Evolutionary conservation across 805 yeast species (phyloP).

Genomic region (Komagataella ulmi): DNA sequence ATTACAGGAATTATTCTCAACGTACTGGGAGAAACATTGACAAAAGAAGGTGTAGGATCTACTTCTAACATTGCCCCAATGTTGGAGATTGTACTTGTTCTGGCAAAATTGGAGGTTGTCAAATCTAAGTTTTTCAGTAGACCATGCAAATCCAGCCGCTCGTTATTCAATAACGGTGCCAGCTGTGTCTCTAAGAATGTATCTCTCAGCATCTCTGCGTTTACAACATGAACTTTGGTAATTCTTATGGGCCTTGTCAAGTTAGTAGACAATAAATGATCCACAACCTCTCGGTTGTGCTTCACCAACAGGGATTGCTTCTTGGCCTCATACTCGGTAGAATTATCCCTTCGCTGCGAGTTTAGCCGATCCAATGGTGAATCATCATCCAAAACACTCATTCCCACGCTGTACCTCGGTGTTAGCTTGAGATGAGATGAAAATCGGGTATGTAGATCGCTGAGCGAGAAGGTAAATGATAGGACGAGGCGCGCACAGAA

Average conservation of each 20-base stretch:
- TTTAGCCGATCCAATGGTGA: neutral
- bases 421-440: neutral
- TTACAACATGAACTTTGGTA: conserved; percentile 31
- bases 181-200: conserved; percentile 32
- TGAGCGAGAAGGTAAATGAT: neutral
- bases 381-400: neutral
- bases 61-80: conserved; percentile 21
- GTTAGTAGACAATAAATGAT: conserved; percentile 16
- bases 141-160: conserved; percentile 24
- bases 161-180: conserved; percentile 25
- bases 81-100: conserved; percentile 28
- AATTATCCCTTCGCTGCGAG: neutral
- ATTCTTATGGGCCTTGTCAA: conserved; percentile 27
- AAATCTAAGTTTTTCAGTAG: conserved; percentile 27
- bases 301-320: neutral
- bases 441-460: neutral
- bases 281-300: conserved; percentile 9
- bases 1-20: conserved; percentile 15
- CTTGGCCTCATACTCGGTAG: neutral
- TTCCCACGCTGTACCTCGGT: neutral
- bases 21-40: conserved; percentile 9
- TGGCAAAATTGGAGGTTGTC: conserved; percentile 27
- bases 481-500: neutral
- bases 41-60: conserved; percentile 2
- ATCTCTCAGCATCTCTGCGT: conserved; percentile 30